Evolutionary conservation across 805 yeast species (phyloP), one percentile per base, ranked within the genome.

Genomic region (Saccharomyces paradoxus): DNA sequence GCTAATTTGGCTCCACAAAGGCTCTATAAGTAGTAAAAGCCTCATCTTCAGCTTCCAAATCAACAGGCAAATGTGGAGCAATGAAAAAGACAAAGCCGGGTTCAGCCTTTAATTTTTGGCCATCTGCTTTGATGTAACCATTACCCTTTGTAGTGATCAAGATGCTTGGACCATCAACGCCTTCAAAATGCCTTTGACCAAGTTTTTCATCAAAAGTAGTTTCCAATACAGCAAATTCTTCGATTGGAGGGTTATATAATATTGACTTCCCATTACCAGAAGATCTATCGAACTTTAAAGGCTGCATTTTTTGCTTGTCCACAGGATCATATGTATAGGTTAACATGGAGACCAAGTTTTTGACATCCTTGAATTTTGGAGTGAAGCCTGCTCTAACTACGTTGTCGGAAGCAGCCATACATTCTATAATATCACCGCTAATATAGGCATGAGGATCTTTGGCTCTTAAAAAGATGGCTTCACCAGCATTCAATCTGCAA

Each of bases 361-460:
- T 73, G 57, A 94, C 98, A 71, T 94, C 99, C 74, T 92, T 94
- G 77, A 92, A 94, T 72, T 94, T 94, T 58, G 99, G 99, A n/a
- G 99, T 94, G 78, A 94, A 94, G 13, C 99, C 99, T 3, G 97
- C 96, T 71, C 99, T 83, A 50, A 94, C 97, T 55, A 94, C 99
- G 66, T 94, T 94, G 71, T 94, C 99, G 46, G 95, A 86, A 8
- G 99, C 97, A 47, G 99, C 99, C 99, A 94, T 94, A 77, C 99
- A 94, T 77, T 94, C 99, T 67, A 94, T 91, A 62, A 94, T 94
- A 71, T 94, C 98, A 61, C 99, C 99, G 53, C 86, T 80, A 58
- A 94, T 92, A 73, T 94, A 94, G 32, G 99, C 99, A 72, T 94
- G 99, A 27, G 98, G 98, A 72, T 91, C 97, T 74, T 89, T 89